A percentile compares a stretch with the other conserved stretches of the same genome.
phyloP scores from a whole-genome alignment of 208 protist species.

The Acanthamoeba triangularis region DNA sequence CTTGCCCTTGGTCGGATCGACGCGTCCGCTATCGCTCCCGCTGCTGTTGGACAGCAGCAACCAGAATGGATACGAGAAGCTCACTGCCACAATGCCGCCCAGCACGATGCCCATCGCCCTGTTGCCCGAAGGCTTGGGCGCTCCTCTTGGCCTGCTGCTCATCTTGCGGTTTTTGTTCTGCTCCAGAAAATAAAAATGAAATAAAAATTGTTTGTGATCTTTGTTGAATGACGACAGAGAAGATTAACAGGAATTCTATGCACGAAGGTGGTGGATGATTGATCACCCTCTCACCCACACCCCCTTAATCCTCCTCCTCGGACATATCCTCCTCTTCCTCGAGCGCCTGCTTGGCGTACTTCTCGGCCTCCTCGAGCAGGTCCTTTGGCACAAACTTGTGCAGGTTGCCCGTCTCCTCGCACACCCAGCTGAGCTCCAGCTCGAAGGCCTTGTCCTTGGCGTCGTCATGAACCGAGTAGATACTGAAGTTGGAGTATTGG shows the following conservation, averaged over 20 bases:
- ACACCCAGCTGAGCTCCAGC: slow-evolving; percentile 98
- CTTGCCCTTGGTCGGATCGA: slow-evolving; percentile 21
- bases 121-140: neutral
- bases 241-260: neutral
- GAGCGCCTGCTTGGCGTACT: slow-evolving; percentile 84
- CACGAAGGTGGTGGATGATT: too few species aligned
- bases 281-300: neutral
- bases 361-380: slow-evolving; percentile 85
- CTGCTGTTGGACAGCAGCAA: neutral
- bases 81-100: neutral
- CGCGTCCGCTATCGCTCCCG: neutral
- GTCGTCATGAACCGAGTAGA: slow-evolving; percentile 91
- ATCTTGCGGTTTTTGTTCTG: neutral
- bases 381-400: slow-evolving; percentile 89
- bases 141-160: neutral
- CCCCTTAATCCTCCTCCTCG: slow-evolving; percentile 69
- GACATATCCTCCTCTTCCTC: slow-evolving; percentile 81
- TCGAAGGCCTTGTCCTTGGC: slow-evolving; percentile 98
- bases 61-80: slow-evolving; percentile 66
- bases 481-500: slow-evolving; percentile 71
- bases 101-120: neutral
- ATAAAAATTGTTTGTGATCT: neutral
- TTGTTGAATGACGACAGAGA: neutral
- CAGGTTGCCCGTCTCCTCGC: slow-evolving; percentile 91
- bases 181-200: too few species aligned